These are phyloP conservation scores for Solanum dulcamara DNA, from an alignment of 257 asterid genomes.

Conservation along the genomic window DNA sequence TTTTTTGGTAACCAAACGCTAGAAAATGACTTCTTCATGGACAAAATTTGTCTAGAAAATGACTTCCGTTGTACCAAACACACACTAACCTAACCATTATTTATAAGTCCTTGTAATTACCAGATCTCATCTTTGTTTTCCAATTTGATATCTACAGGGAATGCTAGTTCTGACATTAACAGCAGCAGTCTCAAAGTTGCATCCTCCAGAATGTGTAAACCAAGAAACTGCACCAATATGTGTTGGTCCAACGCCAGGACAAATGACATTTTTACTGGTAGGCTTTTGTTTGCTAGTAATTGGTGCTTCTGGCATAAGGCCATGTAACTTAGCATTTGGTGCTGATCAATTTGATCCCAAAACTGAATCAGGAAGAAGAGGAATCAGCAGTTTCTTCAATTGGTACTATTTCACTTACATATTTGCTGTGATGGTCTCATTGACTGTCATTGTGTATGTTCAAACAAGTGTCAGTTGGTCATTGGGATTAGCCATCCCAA, in stretches of 20 bases:
- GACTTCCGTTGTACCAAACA: background rate
- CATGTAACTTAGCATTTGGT: constrained; percentile 28
- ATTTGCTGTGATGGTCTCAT: constrained; percentile 20
- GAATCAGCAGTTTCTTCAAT: constrained; percentile 23
- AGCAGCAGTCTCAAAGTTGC: constrained; percentile 12
- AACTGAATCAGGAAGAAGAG: constrained; percentile 21
- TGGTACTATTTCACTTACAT: constrained; percentile 26
- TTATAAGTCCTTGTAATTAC: background rate
- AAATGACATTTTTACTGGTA: constrained; percentile 8
- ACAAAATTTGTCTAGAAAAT: background rate
- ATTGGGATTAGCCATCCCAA: constrained; percentile 21
- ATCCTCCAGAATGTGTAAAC: constrained; percentile 17
- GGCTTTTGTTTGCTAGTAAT: constrained; percentile 10
- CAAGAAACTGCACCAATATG: background rate
- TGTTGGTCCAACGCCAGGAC: constrained; percentile 9
- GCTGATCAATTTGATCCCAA: constrained; percentile 32
- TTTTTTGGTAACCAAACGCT: background rate
- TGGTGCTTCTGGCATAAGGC: constrained; percentile 29
- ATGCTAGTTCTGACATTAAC: constrained; percentile 24
- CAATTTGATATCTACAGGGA: constrained; percentile 9
- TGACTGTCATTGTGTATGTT: constrained; percentile 23
- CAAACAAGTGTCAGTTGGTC: constrained; percentile 25
- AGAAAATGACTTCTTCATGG: background rate
- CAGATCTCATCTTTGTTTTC: background rate
- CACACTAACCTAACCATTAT: background rate